phyloP scores from a whole-genome alignment of 257 asterid genomes.

The Fraxinus americana region DNA sequence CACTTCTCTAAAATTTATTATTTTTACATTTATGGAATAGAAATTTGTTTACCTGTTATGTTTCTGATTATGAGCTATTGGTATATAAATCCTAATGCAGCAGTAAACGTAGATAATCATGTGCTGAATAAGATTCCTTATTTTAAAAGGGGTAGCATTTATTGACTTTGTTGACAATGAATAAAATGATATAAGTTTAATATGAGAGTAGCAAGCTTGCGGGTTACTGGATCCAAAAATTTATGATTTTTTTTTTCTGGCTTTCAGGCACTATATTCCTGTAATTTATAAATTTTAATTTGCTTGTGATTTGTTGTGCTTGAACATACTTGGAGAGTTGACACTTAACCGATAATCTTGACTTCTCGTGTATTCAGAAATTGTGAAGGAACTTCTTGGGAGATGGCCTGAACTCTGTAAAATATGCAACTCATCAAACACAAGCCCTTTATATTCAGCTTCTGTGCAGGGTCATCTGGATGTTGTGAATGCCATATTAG shows the following conservation, averaged over 20 bases:
- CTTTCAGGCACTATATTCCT: background rate
- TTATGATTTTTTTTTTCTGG: constrained; percentile 5
- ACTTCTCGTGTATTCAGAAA: constrained; percentile 48
- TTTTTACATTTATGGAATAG: background rate
- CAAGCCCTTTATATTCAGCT: constrained; percentile 95
- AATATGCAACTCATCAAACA: constrained; percentile 83
- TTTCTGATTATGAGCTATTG: background rate
- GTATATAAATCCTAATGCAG: background rate
- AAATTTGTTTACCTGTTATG: background rate
- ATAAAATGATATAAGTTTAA: background rate
- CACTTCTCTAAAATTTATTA: too few relatives aligned
- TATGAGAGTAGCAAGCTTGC: background rate
- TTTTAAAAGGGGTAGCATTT: background rate
- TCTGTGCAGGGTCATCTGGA: constrained; percentile 75
- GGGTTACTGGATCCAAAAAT: background rate
- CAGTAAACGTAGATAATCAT: background rate
- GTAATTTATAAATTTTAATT: background rate
- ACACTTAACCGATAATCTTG: background rate
- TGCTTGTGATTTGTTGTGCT: background rate
- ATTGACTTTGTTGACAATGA: background rate
- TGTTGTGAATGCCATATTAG: constrained; percentile 82
- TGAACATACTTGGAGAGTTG: constrained; percentile 15
- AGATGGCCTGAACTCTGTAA: constrained; percentile 95
- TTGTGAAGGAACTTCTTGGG: constrained; percentile 58
- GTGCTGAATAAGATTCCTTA: background rate